These are phyloP conservation scores for Penicillium canariense DNA, from an alignment of 495 filamentous ascomycete genomes.

Conservation along the genomic window DNA sequence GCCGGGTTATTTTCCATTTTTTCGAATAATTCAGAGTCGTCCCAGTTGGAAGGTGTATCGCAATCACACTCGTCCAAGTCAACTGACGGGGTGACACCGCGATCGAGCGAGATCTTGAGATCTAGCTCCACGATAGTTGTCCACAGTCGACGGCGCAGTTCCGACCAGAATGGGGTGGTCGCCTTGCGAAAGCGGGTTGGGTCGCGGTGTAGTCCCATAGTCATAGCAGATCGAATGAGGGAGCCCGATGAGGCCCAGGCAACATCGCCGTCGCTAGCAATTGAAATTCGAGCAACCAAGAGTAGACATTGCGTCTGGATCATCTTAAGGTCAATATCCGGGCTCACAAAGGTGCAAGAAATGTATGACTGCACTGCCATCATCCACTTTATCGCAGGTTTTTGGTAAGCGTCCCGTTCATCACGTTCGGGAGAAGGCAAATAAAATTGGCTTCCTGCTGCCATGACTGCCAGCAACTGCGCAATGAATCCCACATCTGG, in stretches of 20 bases:
- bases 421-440: slow-evolving; percentile 14
- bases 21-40: slow-evolving; percentile 56
- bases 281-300: slow-evolving; percentile 51
- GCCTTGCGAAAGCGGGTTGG: slow-evolving; percentile 50
- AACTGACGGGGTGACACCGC: slow-evolving; percentile 51
- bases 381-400: slow-evolving; percentile 48
- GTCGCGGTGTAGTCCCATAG: slow-evolving; percentile 59
- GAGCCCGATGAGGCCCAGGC: slow-evolving; percentile 57
- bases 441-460: slow-evolving; percentile 51
- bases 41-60: slow-evolving; percentile 51
- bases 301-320: slow-evolving; percentile 56
- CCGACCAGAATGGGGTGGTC: slow-evolving; percentile 42
- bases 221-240: slow-evolving; percentile 54
- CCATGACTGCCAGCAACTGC: slow-evolving; percentile 54
- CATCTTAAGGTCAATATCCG: slow-evolving; percentile 47
- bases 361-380: slow-evolving; percentile 57
- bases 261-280: slow-evolving; percentile 51
- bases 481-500: slow-evolving; percentile 37
- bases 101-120: slow-evolving; percentile 55
- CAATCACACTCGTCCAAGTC: slow-evolving; percentile 49
- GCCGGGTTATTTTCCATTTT: slow-evolving; percentile 33
- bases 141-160: slow-evolving; percentile 61
- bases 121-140: slow-evolving; percentile 59
- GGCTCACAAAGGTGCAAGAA: slow-evolving; percentile 50
- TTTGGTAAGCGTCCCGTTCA: slow-evolving; percentile 30